A percentile compares a stretch with the other conserved stretches of the same genome.
These are phyloP conservation scores for Vigna trinervia DNA, from an alignment of 306 rosid species.

Conservation along the genomic window DNA sequence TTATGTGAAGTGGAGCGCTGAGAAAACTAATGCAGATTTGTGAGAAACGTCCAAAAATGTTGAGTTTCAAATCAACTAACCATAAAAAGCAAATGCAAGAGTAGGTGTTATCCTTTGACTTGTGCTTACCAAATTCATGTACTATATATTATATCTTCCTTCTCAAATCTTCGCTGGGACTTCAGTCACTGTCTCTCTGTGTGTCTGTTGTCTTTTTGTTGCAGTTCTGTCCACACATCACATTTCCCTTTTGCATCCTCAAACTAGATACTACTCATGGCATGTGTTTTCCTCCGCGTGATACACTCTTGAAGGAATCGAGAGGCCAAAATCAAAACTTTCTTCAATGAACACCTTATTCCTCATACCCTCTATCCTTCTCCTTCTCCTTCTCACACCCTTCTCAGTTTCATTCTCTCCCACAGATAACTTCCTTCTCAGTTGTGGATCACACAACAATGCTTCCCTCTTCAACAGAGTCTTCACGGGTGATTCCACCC, in stretches of 20 bases:
- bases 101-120: constrained; percentile 41
- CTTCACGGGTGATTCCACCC: constrained; percentile 64
- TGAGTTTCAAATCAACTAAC: constrained; percentile 14
- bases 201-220: constrained; percentile 45
- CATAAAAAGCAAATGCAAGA: constrained; percentile 33
- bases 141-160: constrained; percentile 29
- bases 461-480: constrained; percentile 57
- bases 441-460: constrained; percentile 78
- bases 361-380: constrained; percentile 37
- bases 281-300: constrained; percentile 25
- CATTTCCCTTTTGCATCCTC: constrained; percentile 1
- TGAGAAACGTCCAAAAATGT: constrained; percentile 41
- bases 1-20: neutral
- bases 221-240: constrained; percentile 18
- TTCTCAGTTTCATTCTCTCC: constrained; percentile 70
- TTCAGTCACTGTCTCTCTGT: constrained; percentile 32
- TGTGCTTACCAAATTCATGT: constrained; percentile 38
- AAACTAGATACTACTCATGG: neutral
- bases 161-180: constrained; percentile 37
- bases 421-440: constrained; percentile 73
- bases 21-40: neutral
- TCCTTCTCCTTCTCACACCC: constrained; percentile 45
- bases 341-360: constrained; percentile 59
- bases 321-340: constrained; percentile 26
- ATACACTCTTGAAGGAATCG: constrained; percentile 40